Percentiles rank a stretch among this genome's conserved stretches.
Conservation (phyloP, 129 eudicot species). For the Flaveria sonorensis region DNA sequence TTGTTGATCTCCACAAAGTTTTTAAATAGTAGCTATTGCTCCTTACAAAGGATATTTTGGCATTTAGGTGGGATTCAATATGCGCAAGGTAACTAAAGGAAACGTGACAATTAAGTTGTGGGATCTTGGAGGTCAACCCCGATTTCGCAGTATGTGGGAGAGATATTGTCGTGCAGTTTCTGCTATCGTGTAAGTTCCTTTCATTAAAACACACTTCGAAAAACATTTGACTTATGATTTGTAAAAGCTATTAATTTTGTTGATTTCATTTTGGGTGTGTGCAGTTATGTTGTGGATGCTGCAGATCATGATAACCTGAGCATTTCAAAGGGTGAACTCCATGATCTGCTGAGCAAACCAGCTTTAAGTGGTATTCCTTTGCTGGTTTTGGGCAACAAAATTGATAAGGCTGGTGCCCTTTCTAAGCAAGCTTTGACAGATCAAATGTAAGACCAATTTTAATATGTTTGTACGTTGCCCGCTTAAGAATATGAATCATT, state of each 20-base stretch:
- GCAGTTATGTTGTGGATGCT: constrained; percentile 96
- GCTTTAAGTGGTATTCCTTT: constrained; percentile 87
- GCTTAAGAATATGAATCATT: not conserved
- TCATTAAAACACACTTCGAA: not conserved
- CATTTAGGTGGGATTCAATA: constrained; percentile 91
- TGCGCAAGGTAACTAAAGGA: constrained; percentile 97
- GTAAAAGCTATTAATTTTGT: constrained; percentile 11
- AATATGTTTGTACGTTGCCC: not conserved
- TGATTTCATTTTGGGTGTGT: not conserved
- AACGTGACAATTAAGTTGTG: constrained; percentile 94
- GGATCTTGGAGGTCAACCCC: constrained; percentile 99
- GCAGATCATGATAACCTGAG: constrained; percentile 93
- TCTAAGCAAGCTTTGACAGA: constrained; percentile 86
- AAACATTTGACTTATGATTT: not conserved
- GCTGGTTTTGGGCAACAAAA: constrained; percentile 93
- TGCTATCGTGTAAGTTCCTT: constrained; percentile 83
- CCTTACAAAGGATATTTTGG: not conserved
- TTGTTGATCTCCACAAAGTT: not conserved
- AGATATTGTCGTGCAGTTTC: constrained; percentile 99
- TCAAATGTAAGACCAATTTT: constrained; percentile 63
- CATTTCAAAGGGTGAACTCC: constrained; percentile 89
- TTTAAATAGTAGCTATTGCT: not conserved
- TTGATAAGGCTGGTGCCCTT: constrained; percentile 83
- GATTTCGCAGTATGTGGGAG: constrained; percentile 99
- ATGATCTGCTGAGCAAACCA: constrained; percentile 83